Percentiles rank a stretch among this genome's conserved stretches.
These are phyloP conservation scores for Sarocladium strictum DNA, from an alignment of 2,329 filamentous ascomycete genomes.

Conservation along the genomic window DNA sequence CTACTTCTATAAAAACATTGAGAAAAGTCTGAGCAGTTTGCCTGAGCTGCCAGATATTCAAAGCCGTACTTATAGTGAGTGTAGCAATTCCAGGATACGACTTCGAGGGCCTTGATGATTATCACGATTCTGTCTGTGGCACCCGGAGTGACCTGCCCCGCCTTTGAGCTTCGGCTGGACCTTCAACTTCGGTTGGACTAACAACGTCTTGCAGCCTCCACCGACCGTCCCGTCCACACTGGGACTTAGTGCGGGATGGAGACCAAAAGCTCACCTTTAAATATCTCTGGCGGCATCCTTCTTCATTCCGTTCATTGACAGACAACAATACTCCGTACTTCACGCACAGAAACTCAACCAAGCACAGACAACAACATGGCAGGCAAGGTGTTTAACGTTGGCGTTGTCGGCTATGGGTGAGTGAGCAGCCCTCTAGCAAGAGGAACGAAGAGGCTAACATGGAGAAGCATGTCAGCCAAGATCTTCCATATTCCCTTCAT, in stretches of 20 bases:
- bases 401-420: slow-evolving; percentile 47
- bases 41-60: no score
- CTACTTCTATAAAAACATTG: no score
- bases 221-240: background rate
- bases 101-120: no score
- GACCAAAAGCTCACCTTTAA: background rate
- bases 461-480: slow-evolving; percentile 56
- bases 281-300: background rate
- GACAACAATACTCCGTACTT: no score
- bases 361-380: no score
- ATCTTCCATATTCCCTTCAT: slow-evolving; percentile 82
- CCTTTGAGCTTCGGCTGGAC: background rate
- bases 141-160: background rate
- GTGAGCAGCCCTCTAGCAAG: slow-evolving; percentile 13
- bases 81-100: no score
- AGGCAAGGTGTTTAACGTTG: slow-evolving; percentile 41
- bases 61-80: no score
- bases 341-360: no score
- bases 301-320: no score
- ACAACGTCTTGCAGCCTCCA: background rate
- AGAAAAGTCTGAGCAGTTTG: no score
- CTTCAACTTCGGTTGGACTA: no score
- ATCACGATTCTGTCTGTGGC: background rate
- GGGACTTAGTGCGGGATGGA: background rate
- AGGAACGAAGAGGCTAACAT: slow-evolving; percentile 13